Percentiles rank a stretch among this genome's conserved stretches.
These are phyloP conservation scores for Eimeria necatrix DNA, from an alignment of 169 alveolate genomes.

Conservation along the genomic window DNA sequence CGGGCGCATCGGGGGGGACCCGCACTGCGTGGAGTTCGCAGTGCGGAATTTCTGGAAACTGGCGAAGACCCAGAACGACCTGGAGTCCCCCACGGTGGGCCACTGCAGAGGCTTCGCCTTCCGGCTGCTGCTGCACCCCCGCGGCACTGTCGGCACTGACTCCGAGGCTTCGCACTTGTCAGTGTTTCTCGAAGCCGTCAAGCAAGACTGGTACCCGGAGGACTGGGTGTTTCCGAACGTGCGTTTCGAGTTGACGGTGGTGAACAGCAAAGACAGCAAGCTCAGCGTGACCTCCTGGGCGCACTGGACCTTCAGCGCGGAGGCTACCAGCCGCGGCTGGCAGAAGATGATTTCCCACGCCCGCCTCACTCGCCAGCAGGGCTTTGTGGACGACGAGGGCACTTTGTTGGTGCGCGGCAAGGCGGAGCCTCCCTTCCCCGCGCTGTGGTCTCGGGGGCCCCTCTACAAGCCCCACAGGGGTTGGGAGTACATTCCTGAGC, in stretches of 20 bases:
- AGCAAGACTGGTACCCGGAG: constrained; percentile 94
- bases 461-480: constrained; percentile 90
- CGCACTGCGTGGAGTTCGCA: constrained; percentile 88
- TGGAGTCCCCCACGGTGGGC: constrained; percentile 94
- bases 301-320: constrained; percentile 92
- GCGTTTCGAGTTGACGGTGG: constrained; percentile 94
- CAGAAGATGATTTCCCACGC: constrained; percentile 94
- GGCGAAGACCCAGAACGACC: constrained; percentile 93
- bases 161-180: constrained; percentile 91
- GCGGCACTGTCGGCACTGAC: constrained; percentile 94
- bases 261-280: constrained; percentile 92
- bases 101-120: constrained; percentile 93
- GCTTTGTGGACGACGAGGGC: constrained; percentile 95
- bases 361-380: constrained; percentile 91
- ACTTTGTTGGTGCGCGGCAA: constrained; percentile 93
- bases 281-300: constrained; percentile 95
- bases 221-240: constrained; percentile 96
- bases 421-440: constrained; percentile 94
- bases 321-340: constrained; percentile 95
- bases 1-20: background rate
- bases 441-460: constrained; percentile 92
- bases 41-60: constrained; percentile 94
- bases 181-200: constrained; percentile 93
- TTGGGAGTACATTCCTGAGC: constrained; percentile 89
- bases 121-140: constrained; percentile 91